Percentiles rank a stretch among this genome's conserved stretches.
phyloP scores from a whole-genome alignment of 176 grass and related monocot genomes.

The Hordeum marinum region DNA sequence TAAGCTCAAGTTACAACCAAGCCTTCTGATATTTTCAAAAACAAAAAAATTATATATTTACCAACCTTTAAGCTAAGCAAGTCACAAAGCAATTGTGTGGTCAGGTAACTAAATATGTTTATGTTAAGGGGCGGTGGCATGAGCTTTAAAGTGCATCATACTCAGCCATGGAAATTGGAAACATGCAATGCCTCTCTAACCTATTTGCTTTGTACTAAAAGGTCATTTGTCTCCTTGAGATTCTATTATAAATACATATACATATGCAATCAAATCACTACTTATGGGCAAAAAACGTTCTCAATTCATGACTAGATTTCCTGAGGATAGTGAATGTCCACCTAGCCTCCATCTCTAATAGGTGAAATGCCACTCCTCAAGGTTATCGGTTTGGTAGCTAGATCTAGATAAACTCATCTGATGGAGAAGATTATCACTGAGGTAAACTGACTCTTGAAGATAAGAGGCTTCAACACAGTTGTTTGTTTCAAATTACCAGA shows the following conservation, averaged over 20 bases:
- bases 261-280: background rate
- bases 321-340: background rate
- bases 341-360: background rate
- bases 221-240: background rate
- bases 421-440: background rate
- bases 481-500: background rate
- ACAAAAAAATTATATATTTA: background rate
- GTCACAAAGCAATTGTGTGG: background rate
- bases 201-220: background rate
- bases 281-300: background rate
- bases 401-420: background rate
- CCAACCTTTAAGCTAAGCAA: background rate
- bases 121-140: background rate
- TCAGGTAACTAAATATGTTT: background rate
- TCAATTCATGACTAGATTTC: conserved; percentile 12
- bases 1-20: background rate
- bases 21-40: background rate
- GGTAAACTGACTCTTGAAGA: background rate
- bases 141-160: background rate
- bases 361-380: conserved; percentile 6
- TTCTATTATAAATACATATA: background rate
- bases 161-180: background rate
- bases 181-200: background rate
- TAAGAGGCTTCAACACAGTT: background rate
- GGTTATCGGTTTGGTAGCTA: background rate